Conservation (phyloP, 1,284 basidiomycete species). For the Ganoderma lingzhi region DNA sequence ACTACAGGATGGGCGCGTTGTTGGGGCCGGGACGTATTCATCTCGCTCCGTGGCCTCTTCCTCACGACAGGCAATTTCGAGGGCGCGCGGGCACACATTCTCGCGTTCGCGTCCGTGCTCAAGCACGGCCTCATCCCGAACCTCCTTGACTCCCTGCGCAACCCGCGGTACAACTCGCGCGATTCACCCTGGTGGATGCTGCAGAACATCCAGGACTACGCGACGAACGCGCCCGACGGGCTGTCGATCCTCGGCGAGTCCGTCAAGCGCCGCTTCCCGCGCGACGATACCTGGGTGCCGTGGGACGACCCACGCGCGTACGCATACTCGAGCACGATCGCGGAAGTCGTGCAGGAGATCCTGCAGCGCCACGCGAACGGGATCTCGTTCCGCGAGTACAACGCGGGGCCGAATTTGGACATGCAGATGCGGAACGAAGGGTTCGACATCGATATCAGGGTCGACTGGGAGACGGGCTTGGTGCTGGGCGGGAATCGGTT, state of each 20-base stretch:
- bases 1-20: constrained; percentile 90
- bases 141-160: constrained; percentile 86
- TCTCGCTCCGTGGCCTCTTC: constrained; percentile 91
- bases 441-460: constrained; percentile 93
- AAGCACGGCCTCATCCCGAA: constrained; percentile 95
- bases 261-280: constrained; percentile 92
- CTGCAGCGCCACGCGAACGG: constrained; percentile 93
- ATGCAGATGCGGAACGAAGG: constrained; percentile 94
- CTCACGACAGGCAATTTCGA: constrained; percentile 91
- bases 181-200: constrained; percentile 99
- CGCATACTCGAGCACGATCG: constrained; percentile 81
- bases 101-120: constrained; percentile 87
- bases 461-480: constrained; percentile 95
- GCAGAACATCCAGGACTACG: constrained; percentile 98
- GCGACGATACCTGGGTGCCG: constrained; percentile 91
- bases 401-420: constrained; percentile 95
- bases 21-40: constrained; percentile 98
- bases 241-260: constrained; percentile 81
- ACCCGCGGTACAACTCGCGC: constrained; percentile 90
- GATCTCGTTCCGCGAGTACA: constrained; percentile 95
- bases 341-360: constrained; percentile 96
- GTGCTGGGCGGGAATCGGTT: constrained; percentile 88
- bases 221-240: constrained; percentile 85
- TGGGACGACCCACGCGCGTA: constrained; percentile 92
- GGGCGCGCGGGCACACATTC: constrained; percentile 86